Evolutionary conservation across 164 flowering plant genomes (phyloP).

Genomic region (Umbilicus rupestris): DNA sequence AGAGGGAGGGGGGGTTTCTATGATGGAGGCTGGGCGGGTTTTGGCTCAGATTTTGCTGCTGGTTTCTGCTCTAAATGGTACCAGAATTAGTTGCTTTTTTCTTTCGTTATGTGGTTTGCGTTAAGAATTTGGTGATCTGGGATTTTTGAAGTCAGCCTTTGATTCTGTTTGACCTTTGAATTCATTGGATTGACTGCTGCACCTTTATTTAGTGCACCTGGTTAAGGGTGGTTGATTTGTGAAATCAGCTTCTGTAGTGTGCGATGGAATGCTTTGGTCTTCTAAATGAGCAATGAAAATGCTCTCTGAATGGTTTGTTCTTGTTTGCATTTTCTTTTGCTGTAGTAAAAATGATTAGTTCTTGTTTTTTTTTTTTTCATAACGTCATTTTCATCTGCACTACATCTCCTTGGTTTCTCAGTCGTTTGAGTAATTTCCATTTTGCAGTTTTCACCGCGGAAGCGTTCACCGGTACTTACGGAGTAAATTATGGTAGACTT

Average conservation of each 20-base stretch:
- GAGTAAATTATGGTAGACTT: constrained; percentile 64
- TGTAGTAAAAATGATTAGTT: too few species aligned
- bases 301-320: background rate
- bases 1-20: background rate
- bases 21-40: background rate
- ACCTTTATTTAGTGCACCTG: too few species aligned
- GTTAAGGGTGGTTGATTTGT: background rate
- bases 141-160: background rate
- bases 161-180: background rate
- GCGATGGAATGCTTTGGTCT: too few species aligned
- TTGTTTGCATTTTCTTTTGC: background rate
- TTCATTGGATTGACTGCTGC: background rate
- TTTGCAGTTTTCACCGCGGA: constrained; percentile 15
- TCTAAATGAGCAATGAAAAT: background rate
- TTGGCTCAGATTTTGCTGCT: background rate
- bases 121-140: background rate
- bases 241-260: too few species aligned
- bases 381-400: background rate
- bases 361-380: background rate
- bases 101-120: background rate
- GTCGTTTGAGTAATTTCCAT: background rate
- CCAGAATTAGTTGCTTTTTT: too few species aligned
- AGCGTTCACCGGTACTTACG: constrained; percentile 61
- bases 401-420: background rate
- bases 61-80: too few species aligned